Evolutionary conservation across 768 basidiomycete genomes (phyloP).

Genomic region (Mycena filopes): DNA sequence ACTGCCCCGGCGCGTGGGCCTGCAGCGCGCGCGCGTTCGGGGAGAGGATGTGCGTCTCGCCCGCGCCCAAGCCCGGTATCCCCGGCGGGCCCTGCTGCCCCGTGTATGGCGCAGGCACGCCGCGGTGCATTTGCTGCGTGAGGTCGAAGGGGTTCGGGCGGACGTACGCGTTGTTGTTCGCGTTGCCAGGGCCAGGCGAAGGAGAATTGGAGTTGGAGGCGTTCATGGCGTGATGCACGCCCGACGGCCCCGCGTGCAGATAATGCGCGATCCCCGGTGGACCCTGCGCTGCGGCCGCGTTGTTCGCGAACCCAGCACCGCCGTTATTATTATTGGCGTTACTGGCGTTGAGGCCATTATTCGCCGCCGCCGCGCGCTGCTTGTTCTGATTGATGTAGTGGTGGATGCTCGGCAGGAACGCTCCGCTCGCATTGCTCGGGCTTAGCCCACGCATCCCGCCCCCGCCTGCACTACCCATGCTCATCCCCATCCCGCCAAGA

Average conservation of each 20-base stretch:
- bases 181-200: background rate
- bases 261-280: conserved; percentile 27
- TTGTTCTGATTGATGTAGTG: conserved; percentile 57
- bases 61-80: conserved; percentile 62
- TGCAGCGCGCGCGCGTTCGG: conserved; percentile 85
- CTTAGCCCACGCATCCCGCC: conserved; percentile 41
- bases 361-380: conserved; percentile 25
- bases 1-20: conserved; percentile 90
- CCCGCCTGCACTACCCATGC: conserved; percentile 40
- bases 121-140: conserved; percentile 47
- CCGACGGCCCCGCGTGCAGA: conserved; percentile 26
- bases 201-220: conserved; percentile 36
- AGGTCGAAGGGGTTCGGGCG: conserved; percentile 58
- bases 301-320: conserved; percentile 19
- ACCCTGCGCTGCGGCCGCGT: too few species aligned
- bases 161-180: conserved; percentile 44
- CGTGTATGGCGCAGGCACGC: conserved; percentile 8
- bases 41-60: conserved; percentile 56
- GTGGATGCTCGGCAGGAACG: conserved; percentile 81
- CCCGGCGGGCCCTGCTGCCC: conserved; percentile 41
- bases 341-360: conserved; percentile 49
- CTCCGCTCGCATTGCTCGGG: conserved; percentile 85
- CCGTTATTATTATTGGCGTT: conserved; percentile 7
- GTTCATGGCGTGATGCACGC: conserved; percentile 45
- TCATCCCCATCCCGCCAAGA: conserved; percentile 34